These are phyloP conservation scores for Eleusine coracana DNA, from an alignment of 176 grass and related monocot species.

Conservation along the genomic window DNA sequence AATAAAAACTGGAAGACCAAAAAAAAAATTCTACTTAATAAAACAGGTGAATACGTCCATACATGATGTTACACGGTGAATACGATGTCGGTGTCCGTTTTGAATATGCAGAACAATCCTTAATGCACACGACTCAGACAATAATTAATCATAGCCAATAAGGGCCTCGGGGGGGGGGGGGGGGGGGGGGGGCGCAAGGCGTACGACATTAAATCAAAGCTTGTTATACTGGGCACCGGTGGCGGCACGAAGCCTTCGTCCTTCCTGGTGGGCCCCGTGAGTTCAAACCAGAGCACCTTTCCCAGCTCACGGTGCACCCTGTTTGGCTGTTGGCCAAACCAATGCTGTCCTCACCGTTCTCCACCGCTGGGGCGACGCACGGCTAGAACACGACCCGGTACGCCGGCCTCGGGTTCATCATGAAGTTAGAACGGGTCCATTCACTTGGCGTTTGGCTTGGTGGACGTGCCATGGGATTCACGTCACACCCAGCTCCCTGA, in stretches of 20 bases:
- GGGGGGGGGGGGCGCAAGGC: too few relatives aligned
- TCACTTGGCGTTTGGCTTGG: slow-evolving; percentile 50
- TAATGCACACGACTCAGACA: too few relatives aligned
- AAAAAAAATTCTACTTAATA: too few relatives aligned
- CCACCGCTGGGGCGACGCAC: background rate
- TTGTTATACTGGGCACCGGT: background rate
- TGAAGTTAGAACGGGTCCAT: slow-evolving; percentile 71
- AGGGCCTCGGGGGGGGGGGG: too few relatives aligned
- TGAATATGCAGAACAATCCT: too few relatives aligned
- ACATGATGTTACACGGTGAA: too few relatives aligned
- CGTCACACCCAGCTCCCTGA: slow-evolving; percentile 51
- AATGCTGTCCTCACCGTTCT: slow-evolving; percentile 6
- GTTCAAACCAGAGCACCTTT: slow-evolving; percentile 49
- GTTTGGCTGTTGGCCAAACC: slow-evolving; percentile 40
- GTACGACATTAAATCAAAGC: background rate
- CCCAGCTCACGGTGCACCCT: slow-evolving; percentile 51
- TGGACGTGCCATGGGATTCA: slow-evolving; percentile 67
- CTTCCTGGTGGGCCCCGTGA: slow-evolving; percentile 55
- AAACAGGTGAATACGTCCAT: too few relatives aligned
- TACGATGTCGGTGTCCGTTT: too few relatives aligned
- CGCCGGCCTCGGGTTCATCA: slow-evolving; percentile 62
- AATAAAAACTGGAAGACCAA: too few relatives aligned
- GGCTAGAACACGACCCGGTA: slow-evolving; percentile 60
- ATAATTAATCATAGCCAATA: too few relatives aligned
- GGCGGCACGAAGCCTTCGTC: slow-evolving; percentile 54